Evolutionary conservation across 768 basidiomycete species (phyloP), one percentile per base, ranked within the genome.

Genomic region (Leccinum incarnatum): DNA sequence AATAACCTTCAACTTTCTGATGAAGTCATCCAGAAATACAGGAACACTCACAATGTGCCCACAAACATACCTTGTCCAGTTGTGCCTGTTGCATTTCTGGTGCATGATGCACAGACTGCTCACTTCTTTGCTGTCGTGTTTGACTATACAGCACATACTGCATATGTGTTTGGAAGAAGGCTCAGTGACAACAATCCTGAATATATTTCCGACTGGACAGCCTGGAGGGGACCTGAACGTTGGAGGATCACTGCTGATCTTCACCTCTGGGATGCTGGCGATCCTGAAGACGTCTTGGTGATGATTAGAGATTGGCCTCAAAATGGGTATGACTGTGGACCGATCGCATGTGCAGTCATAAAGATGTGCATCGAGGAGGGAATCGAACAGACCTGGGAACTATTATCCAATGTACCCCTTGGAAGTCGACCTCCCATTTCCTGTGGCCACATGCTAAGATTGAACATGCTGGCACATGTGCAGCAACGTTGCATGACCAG

Each of bases 241-340:
- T 60, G 55, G 59, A 5, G 4, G 1, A 42, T 42, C 4, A 19
- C 53, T 5, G 51, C 59, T 1, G 17, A 57, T 7, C 55, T 60
- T 23, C 51, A 60, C 14, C 2, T 8, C 1, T 60, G 59, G 55
- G 10, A 53, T 27, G 29, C 29, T 6, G 46, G 30, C 4, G 27
- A 57, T 34, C 2, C 36, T 3, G 40, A 51, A 1, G 5, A 3
- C 2, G 40, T 59, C 17, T 1, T 21, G 0, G 37, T 59, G 3
- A 2, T 34, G 2, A 10, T 5, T 1, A 34, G 25, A 15, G 56
- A 60, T 10, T 58, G 58, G 58, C 23, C 3, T 5, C 58, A 59
- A 27, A 59, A 59, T 59, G 58, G 58, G 2, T 59, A 59, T 21
- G 49, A 59, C 34, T 59, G 53, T 51, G 53, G 58, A n/a, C 58